Evolutionary conservation across 2,329 filamentous ascomycete species (phyloP).

Genomic region (Fusarium xylarioides): DNA sequence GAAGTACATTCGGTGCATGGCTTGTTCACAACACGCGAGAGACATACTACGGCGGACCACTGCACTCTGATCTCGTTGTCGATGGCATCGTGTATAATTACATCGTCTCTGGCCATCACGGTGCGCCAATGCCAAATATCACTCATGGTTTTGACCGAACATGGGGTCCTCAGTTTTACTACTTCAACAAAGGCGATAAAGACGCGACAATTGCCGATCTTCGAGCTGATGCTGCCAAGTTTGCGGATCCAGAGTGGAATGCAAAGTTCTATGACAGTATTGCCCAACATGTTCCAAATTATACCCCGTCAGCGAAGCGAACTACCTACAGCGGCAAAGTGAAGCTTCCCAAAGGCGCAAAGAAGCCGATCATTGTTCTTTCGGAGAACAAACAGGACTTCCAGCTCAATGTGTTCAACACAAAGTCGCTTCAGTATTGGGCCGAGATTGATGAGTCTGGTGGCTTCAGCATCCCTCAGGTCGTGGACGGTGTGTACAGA

Average conservation of each 20-base stretch:
- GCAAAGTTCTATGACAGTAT: constrained; percentile 33
- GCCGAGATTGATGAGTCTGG: constrained; percentile 57
- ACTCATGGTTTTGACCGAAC: constrained; percentile 70
- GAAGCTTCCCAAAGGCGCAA: constrained; percentile 19
- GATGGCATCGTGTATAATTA: constrained; percentile 74
- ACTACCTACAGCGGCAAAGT: constrained; percentile 20
- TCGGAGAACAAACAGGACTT: constrained; percentile 43
- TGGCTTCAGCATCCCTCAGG: constrained; percentile 29
- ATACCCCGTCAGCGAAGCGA: constrained; percentile 7
- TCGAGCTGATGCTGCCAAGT: constrained; percentile 24
- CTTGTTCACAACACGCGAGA: constrained; percentile 70
- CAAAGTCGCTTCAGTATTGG: constrained; percentile 69
- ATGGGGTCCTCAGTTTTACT: constrained; percentile 69
- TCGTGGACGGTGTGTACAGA: constrained; percentile 25
- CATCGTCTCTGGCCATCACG: constrained; percentile 67
- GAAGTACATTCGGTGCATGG: constrained; percentile 66
- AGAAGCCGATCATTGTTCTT: constrained; percentile 61
- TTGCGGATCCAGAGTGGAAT: constrained; percentile 26
- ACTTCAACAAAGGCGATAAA: constrained; percentile 59
- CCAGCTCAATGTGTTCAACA: constrained; percentile 55
- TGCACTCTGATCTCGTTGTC: constrained; percentile 68
- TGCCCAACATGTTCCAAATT: constrained; percentile 20
- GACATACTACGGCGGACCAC: constrained; percentile 67
- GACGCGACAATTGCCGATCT: constrained; percentile 2
- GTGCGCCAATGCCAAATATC: constrained; percentile 69